A percentile compares a stretch with the other conserved stretches of the same genome.
Evolutionary conservation across 2,329 filamentous ascomycete genomes (phyloP).

Genomic region (Teratosphaeria gauchensis): DNA sequence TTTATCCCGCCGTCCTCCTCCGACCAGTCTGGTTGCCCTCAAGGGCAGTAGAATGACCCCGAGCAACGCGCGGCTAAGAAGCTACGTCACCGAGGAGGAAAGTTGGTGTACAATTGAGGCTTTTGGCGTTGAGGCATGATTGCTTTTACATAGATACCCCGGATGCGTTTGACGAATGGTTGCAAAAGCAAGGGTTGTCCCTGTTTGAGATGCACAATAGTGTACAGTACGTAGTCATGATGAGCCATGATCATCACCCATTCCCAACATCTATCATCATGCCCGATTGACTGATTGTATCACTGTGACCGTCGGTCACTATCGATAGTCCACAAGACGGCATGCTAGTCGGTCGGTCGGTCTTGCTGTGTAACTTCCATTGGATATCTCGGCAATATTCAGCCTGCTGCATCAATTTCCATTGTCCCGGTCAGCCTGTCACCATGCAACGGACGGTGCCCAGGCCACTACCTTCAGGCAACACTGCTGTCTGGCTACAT

Average conservation of each 20-base stretch:
- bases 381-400: too few species aligned
- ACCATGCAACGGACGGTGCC: too few species aligned
- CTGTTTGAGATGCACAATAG: not conserved
- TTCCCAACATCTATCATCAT: too few species aligned
- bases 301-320: too few species aligned
- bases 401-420: too few species aligned
- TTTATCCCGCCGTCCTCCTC: not conserved
- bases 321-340: too few species aligned
- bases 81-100: not conserved
- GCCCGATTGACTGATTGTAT: too few species aligned
- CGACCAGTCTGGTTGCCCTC: not conserved
- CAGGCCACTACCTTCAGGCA: too few species aligned
- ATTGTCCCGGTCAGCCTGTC: too few species aligned
- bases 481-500: too few species aligned
- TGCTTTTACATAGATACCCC: not conserved
- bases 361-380: too few species aligned
- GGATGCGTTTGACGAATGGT: not conserved
- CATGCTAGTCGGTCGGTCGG: too few species aligned
- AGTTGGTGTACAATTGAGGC: not conserved
- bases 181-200: not conserved
- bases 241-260: not conserved
- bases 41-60: not conserved
- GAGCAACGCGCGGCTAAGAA: not conserved
- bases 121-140: not conserved
- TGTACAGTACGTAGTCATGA: not conserved